Base-by-base conservation (phyloP, 805 yeast species). In the Zygotorulaspora sp. region DNA sequence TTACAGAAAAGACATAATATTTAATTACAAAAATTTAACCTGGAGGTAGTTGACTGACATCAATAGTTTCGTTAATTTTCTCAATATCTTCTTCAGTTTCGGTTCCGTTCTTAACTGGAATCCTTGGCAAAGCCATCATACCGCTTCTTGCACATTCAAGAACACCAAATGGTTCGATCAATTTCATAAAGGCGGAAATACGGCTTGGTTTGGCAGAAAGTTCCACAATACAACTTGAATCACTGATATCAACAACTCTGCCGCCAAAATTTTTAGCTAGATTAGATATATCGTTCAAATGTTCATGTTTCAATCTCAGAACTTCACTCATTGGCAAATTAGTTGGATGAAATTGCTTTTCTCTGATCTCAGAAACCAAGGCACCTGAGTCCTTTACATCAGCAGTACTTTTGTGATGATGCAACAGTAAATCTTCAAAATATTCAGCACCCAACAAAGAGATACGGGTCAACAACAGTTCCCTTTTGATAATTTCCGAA, bases 101-200 rank as follows among this genome's bases (percentile, higher is more conserved):
- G 13, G 67, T 74, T 29, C 62, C 67, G 25, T 57, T 55, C 47
- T 80, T 85, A 51, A 88, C 67, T 29, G 96, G 96, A 34, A 97
- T 86, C 75, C 97, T 81, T 58, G 97, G 94, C 55, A 92, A 74
- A 7, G 97, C 98, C 90, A 92, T 88, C 94, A 90, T 86, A 68
- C 98, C 98, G 17, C 95, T 83, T 68, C 98, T 78, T 30, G 97
- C 96, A 54, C 90, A 83, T 67, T 92, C 98, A 57, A 92, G 74
- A 41, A 92, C 80, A 58, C 98, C 98, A 59, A 92, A 92, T 30
- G 98, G 98, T 62, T 87, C 92, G 58, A 89, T 72, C 59, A 92
- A 77, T 47, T 83, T 84, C 59, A 92, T 77, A 63, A 89, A 89
- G 27, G 94, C 79, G 30, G 90, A 72, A 47, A 92, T 74, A 65